Conservation (phyloP, 345 rosid genomes). For the Physaria fendleri region DNA sequence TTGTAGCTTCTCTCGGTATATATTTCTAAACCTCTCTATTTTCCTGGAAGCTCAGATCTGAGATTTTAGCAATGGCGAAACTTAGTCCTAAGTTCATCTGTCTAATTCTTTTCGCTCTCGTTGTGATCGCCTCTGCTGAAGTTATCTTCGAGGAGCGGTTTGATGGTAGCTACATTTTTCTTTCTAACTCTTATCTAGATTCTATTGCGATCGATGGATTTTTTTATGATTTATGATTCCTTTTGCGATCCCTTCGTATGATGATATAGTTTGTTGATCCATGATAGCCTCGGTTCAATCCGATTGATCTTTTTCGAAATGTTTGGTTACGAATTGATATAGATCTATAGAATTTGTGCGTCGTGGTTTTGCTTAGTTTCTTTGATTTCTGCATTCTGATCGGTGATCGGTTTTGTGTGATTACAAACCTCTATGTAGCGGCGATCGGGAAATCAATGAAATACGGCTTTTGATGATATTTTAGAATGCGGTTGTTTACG, state of each 20-base stretch:
- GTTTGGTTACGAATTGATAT: background rate
- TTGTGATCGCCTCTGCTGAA: conserved; percentile 49
- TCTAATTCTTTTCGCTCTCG: conserved; percentile 32
- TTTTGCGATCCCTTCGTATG: background rate
- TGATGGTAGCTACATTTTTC: conserved; percentile 45
- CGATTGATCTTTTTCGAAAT: background rate
- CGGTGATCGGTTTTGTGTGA: background rate
- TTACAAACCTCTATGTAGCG: too few species aligned
- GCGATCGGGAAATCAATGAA: too few species aligned
- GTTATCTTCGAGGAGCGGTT: conserved; percentile 91
- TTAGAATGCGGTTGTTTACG: too few species aligned
- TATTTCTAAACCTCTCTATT: background rate
- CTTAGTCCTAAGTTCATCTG: conserved; percentile 33
- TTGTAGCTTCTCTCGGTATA: conserved; percentile 3
- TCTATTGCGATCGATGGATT: background rate
- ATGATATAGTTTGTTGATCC: background rate
- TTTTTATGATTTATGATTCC: conserved; percentile 29
- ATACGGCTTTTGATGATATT: too few species aligned
- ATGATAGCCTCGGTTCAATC: background rate
- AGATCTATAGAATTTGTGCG: conserved; percentile 13
- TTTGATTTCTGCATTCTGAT: background rate
- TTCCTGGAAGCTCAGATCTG: conserved; percentile 19
- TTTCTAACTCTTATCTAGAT: background rate
- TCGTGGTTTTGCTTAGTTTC: background rate
- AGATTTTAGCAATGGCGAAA: conserved; percentile 39